Evolutionary conservation across 257 asterid genomes (phyloP).

Genomic region (Solanum medicagineum): DNA sequence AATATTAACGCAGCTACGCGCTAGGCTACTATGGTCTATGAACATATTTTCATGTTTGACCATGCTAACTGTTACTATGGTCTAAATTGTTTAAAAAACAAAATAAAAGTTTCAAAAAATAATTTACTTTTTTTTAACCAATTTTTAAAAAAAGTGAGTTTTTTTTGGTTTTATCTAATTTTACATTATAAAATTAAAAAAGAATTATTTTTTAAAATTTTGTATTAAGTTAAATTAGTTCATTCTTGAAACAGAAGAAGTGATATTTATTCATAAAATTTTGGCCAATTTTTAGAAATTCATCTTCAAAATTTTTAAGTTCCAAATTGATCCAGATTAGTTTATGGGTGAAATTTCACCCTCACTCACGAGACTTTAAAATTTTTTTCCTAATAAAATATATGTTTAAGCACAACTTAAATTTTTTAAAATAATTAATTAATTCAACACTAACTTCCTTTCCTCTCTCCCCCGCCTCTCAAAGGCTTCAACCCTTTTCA

Average conservation of each 20-base stretch:
- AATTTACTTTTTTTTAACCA: too few species aligned
- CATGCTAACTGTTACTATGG: background rate
- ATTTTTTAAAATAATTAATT: too few species aligned
- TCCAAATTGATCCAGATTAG: background rate
- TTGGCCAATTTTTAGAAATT: too few species aligned
- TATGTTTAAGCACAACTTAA: too few species aligned
- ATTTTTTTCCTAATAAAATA: background rate
- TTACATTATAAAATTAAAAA: too few species aligned
- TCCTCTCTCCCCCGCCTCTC: background rate
- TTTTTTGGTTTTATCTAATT: too few species aligned
- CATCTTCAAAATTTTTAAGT: background rate
- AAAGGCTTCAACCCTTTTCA: background rate
- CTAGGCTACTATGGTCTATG: background rate
- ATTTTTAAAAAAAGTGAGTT: too few species aligned
- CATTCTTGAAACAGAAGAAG: background rate
- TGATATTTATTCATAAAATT: background rate
- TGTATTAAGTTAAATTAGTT: too few species aligned
- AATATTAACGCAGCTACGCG: background rate
- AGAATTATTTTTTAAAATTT: too few species aligned
- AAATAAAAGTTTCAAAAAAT: too few species aligned
- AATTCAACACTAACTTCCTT: background rate
- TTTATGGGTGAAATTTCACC: background rate
- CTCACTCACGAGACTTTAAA: background rate
- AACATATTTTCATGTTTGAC: background rate
- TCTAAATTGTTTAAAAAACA: too few species aligned